These are phyloP conservation scores for Ilyonectria mors-panacis DNA, from an alignment of 2,329 filamentous ascomycete genomes.

Conservation along the genomic window DNA sequence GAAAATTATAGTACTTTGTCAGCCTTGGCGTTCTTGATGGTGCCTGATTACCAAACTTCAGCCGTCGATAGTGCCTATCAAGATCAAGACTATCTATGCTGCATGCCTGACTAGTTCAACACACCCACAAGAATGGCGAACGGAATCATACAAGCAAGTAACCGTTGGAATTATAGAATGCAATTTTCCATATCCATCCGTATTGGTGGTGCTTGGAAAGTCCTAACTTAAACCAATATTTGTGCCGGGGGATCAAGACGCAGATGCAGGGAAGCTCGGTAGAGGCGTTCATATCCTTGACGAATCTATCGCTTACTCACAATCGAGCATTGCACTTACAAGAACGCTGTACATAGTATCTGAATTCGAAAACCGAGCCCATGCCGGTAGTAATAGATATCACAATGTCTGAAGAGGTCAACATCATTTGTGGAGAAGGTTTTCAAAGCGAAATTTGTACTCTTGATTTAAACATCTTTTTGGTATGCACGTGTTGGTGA, in stretches of 20 bases:
- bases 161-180: no score
- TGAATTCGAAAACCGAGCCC: background rate
- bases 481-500: background rate
- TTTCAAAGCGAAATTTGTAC: background rate
- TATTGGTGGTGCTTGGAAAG: no score
- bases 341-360: no score
- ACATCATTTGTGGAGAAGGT: background rate
- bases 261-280: background rate
- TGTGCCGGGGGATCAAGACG: background rate
- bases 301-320: background rate
- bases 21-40: background rate
- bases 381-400: no score
- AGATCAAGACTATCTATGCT: no score
- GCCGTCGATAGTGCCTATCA: background rate
- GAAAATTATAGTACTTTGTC: background rate
- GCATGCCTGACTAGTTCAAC: background rate
- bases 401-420: background rate
- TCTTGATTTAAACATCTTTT: background rate
- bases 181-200: no score
- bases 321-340: background rate
- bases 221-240: no score
- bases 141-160: no score
- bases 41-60: background rate
- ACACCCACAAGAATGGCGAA: background rate
- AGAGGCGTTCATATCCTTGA: background rate